These are phyloP conservation scores for Aureobasidium mangrovei DNA, from an alignment of 2,329 filamentous ascomycete genomes.

Conservation along the genomic window DNA sequence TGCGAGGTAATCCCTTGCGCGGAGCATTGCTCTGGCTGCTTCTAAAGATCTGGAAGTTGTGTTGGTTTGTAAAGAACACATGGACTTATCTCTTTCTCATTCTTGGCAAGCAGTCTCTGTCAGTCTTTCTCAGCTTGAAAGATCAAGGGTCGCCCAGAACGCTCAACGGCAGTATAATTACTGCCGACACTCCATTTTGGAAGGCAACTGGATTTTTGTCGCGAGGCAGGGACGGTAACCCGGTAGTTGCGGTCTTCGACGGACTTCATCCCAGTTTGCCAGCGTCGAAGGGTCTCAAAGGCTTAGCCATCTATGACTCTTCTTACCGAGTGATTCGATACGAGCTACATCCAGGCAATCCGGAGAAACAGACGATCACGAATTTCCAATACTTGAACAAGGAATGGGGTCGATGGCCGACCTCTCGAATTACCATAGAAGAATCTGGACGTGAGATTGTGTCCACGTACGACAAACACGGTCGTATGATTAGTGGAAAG, in stretches of 20 bases:
- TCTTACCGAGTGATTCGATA: constrained; percentile 12
- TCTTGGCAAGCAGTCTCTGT: neutral
- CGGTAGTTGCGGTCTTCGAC: constrained; percentile 12
- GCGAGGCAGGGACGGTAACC: constrained; percentile 6
- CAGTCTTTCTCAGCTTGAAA: constrained; percentile 1
- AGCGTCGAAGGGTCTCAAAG: constrained; percentile 1
- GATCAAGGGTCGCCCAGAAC: constrained; percentile 13
- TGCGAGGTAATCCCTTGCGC: constrained; percentile 7
- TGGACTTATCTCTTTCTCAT: constrained; percentile 13
- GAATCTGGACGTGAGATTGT: constrained; percentile 3
- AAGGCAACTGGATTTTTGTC: constrained; percentile 16
- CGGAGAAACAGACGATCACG: neutral
- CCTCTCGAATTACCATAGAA: constrained; percentile 9
- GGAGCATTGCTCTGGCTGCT: constrained; percentile 11
- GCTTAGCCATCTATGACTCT: constrained; percentile 14
- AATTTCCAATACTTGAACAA: constrained; percentile 15
- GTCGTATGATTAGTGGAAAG: constrained; percentile 15
- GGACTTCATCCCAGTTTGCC: constrained; percentile 8
- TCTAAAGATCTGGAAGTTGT: constrained; percentile 17
- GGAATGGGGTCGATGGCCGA: constrained; percentile 15
- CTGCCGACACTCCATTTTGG: constrained; percentile 14
- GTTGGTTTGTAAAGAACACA: constrained; percentile 16
- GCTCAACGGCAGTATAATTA: constrained; percentile 11
- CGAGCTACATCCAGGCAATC: constrained; percentile 8
- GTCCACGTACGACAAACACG: constrained; percentile 15